Evolutionary conservation across 441 rosid species (phyloP).

Genomic region (Gossypium gossypioides): DNA sequence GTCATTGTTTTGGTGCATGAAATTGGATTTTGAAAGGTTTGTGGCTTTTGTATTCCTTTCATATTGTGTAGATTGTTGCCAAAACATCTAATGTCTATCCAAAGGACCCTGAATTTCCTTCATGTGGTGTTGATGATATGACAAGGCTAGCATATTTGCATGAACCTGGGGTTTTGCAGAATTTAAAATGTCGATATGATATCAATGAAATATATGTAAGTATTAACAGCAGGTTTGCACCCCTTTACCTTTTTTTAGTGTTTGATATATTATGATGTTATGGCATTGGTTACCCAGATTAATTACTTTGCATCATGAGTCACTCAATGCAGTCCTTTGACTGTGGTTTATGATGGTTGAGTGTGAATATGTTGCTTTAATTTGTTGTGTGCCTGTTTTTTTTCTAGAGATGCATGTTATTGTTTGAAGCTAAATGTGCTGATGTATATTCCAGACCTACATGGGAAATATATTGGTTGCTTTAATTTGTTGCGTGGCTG

Average conservation of each 20-base stretch:
- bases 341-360: not conserved
- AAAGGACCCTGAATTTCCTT: slow-evolving; percentile 84
- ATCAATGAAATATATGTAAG: slow-evolving; percentile 86
- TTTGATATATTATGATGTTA: not conserved
- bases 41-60: not conserved
- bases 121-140: slow-evolving; percentile 86
- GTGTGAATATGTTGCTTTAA: not conserved
- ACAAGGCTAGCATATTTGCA: slow-evolving; percentile 87
- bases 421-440: slow-evolving; percentile 20
- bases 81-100: slow-evolving; percentile 50
- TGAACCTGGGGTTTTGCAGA: slow-evolving; percentile 83
- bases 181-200: slow-evolving; percentile 58
- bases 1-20: not conserved
- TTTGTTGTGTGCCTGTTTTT: not conserved
- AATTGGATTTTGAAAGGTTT: not conserved
- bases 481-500: not conserved
- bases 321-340: not conserved
- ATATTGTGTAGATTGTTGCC: slow-evolving; percentile 43
- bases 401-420: not conserved
- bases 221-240: slow-evolving; percentile 14
- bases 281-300: not conserved
- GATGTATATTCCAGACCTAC: slow-evolving; percentile 22
- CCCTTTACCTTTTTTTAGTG: slow-evolving; percentile 2
- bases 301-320: not conserved
- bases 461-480: not conserved